Base-by-base conservation (phyloP, 208 protist species). In the Leishmania major region DNA sequence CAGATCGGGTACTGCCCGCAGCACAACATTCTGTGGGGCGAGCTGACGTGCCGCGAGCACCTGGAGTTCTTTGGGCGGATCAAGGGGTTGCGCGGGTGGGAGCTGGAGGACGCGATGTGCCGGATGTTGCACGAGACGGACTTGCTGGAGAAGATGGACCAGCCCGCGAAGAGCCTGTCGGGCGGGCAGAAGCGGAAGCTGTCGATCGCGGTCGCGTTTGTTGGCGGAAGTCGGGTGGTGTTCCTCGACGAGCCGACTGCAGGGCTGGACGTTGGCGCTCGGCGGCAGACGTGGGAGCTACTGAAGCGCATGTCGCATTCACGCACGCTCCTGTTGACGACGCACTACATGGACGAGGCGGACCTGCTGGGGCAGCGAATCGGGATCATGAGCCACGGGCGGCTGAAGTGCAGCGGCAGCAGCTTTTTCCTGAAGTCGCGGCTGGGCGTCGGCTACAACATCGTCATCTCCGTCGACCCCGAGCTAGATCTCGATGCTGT, bases 341-440 rank as follows among this genome's bases (percentile, higher is more conserved):
- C 96, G n/a, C 98, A 99, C 84, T 98, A 91, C 84, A 99, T 99
- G 98, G 98, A 99, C 78, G 99, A 99, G 84, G 99, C 99, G 4
- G 98, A 99, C 78, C 79, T 96, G 28, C 89, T 99, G n/a, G 91
- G 91, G 15, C 87, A 98, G 81, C 79, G 88, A 31, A 97, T 99
- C 77, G 97, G 91, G 1, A 99, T 99, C 67, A 94, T 99, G 89
- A 89, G 88, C 47, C 79, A 87, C 31, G 92, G 92, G 47, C 76
- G 84, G 1, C 74, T 95, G 40, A 82, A 91, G 75, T 93, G 89
- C 75, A 62, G 78, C 0, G 91, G 91, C 67, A 90, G 81, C 71
- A 91, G 79, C 77, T 70, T 89, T 75, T 92, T 93, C 64, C 82
- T 94, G 35, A 93, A 93, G 84, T 84, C 76, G 17, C 74, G 79